These are phyloP conservation scores for Verticillium klebahnii DNA, from an alignment of 2,329 filamentous ascomycete genomes.

Conservation along the genomic window DNA sequence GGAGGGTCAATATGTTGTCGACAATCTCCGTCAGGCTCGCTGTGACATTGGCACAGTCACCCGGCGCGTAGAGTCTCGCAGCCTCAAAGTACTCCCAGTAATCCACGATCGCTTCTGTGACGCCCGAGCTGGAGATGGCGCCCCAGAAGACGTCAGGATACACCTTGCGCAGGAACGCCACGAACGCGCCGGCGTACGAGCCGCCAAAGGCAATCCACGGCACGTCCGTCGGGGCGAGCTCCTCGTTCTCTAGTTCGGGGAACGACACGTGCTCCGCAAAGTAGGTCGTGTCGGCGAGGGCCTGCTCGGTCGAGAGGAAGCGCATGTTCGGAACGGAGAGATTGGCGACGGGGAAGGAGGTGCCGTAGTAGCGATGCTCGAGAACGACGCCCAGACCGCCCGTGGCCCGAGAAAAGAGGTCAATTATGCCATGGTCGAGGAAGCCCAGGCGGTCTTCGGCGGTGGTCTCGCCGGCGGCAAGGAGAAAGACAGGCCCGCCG, in stretches of 20 bases:
- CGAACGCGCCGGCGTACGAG: slow-evolving; percentile 77
- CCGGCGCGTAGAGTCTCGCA: slow-evolving; percentile 42
- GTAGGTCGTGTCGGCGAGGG: slow-evolving; percentile 74
- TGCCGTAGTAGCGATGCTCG: slow-evolving; percentile 85
- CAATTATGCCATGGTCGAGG: slow-evolving; percentile 73
- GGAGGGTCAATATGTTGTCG: slow-evolving; percentile 28
- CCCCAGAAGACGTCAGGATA: slow-evolving; percentile 79
- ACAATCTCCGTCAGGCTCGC: slow-evolving; percentile 50
- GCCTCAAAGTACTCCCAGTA: slow-evolving; percentile 63
- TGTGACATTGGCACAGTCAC: slow-evolving; percentile 59
- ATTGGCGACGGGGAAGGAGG: slow-evolving; percentile 64
- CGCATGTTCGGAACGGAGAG: slow-evolving; percentile 65
- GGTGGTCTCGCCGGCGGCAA: slow-evolving; percentile 67
- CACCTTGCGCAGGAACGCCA: slow-evolving; percentile 67
- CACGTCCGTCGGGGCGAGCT: slow-evolving; percentile 60
- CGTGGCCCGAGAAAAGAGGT: slow-evolving; percentile 65
- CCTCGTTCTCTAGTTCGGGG: slow-evolving; percentile 59
- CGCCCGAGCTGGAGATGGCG: slow-evolving; percentile 74
- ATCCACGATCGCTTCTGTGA: slow-evolving; percentile 72
- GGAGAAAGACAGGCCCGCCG: slow-evolving; percentile 77
- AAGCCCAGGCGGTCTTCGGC: slow-evolving; percentile 64
- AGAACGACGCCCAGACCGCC: slow-evolving; percentile 73
- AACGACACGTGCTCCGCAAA: slow-evolving; percentile 72
- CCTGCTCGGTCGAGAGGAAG: slow-evolving; percentile 80
- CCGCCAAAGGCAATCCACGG: slow-evolving; percentile 80